Base-by-base conservation (phyloP, 176 grass and related monocot species). In the Rhynchospora tenuis region DNA sequence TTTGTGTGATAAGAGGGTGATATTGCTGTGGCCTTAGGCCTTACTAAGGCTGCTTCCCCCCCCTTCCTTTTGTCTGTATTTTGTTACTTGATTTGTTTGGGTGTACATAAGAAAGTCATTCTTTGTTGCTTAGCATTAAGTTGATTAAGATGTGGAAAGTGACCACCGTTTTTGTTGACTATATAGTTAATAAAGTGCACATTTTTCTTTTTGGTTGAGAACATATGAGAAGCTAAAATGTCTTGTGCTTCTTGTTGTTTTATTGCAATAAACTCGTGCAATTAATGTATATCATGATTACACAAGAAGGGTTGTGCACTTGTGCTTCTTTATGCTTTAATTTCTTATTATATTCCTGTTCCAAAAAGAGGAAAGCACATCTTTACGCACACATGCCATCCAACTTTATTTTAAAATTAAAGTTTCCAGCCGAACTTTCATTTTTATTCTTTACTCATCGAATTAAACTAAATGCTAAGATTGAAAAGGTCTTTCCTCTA, bases 21-120 rank as follows among this genome's bases (percentile, higher is more conserved):
- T 13, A 22, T 42, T 50, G 47, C 27, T 45, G 29, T 57, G 38
- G 28, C 24, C 67, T 28, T 76, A 54, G 38, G 28, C 24, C 67
- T 28, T 76, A 54, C 45, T 82, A 82, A 82, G 80, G 80, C 67
- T 64, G 29, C 46, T 70, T 62, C 9, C 22, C 60, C 31, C 31
- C 26, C 52, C 20, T 33, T 4, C 65, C 80, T 85, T 60, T 55
- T 85, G 23, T 26, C 46, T 81, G 14, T 84, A 9, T 48, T 47
- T 38, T 87, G 81, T 17, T 77, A 77, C 67, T 31, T 82, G 22
- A 75, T 71, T 67, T 79, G 63, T 81, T 88, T 52, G 26, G 20
- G 23, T 89, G 82, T 87, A 85, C 68, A 89, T 85, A 80, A 26
- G 22, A 83, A 77, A 28, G 22, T 26, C 56, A 64, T 64, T 64